These are phyloP conservation scores for Mycena amicta DNA, from an alignment of 768 basidiomycete species.

Conservation along the genomic window DNA sequence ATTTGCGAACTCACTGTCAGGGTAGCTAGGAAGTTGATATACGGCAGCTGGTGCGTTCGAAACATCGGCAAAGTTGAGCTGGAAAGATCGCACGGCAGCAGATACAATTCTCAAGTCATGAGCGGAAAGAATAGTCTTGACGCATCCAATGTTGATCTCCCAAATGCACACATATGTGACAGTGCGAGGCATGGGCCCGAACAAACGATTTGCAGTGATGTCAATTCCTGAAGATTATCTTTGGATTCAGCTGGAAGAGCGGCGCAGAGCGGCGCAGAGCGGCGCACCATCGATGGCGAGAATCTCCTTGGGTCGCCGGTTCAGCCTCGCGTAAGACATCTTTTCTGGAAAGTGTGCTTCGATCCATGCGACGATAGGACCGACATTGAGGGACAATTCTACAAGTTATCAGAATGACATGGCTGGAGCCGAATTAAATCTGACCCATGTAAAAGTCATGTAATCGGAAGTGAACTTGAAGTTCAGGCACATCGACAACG, in stretches of 20 bases:
- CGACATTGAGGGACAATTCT: conserved; percentile 83
- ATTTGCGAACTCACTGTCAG: conserved; percentile 64
- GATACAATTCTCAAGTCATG: conserved; percentile 52
- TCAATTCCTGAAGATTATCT: conserved; percentile 58
- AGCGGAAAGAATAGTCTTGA: conserved; percentile 60
- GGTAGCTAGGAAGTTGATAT: conserved; percentile 62
- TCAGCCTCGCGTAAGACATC: conserved; percentile 30
- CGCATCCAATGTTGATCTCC: conserved; percentile 76
- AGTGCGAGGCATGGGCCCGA: conserved; percentile 85
- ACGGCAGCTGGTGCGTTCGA: conserved; percentile 81
- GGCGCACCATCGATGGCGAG: conserved; percentile 53
- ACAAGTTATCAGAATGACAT: conserved; percentile 5
- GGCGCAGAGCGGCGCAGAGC: background rate
- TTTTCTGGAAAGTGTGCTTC: conserved; percentile 49
- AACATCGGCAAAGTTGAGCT: conserved; percentile 70
- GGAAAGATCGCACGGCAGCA: conserved; percentile 60
- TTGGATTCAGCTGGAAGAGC: background rate
- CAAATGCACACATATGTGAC: conserved; percentile 91
- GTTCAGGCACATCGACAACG: conserved; percentile 59
- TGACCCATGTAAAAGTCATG: conserved; percentile 90
- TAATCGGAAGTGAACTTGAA: conserved; percentile 76
- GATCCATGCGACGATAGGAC: conserved; percentile 57
- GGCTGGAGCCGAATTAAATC: conserved; percentile 3
- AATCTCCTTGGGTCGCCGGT: conserved; percentile 32
- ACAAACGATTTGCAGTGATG: conserved; percentile 82